Evolutionary conservation across 83 land plant genomes (phyloP), one percentile per base, ranked within the genome.

Genomic region (Picea abies): DNA sequence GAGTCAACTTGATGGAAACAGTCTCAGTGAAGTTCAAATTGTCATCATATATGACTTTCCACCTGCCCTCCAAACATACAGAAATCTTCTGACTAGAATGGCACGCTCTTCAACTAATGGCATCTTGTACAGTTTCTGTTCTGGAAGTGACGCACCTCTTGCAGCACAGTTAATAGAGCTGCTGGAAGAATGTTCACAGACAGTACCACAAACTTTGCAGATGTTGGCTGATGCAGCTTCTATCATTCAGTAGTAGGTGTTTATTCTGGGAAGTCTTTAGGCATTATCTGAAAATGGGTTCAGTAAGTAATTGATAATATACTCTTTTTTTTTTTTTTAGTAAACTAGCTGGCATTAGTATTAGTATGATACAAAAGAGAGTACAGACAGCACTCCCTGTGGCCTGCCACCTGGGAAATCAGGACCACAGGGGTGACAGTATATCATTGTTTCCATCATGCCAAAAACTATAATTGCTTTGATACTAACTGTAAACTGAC

Each of bases 181-280:
- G 10, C 81, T 90, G 1, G 82, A 84, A 60, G 63, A 87, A 61
- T 90, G 92, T 79, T 72, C 37, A 14, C 92, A 87, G 60, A 80
- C 76, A 52, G 83, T 90, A 32, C 92, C 92, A 63, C 60, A 85
- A 65, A 17, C 79, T 39, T 47, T 87, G 49, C 82, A 78, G 32
- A 79, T 84, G 82, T 63, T 84, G 29, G 82, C 85, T 64, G 77
- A 80, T 52, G 85, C 85, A 75, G 58, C 58, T 49, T 75, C 78
- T 75, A 41, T 20, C 23, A 49, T 75, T 44, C 78, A 75, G 60
- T 8, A 41, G 49, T 75, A 49, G 41, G 20, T 20, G 25, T 47
- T n/a, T 75, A 1, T 47, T 47, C 11, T 47, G 52, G 10, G 11
- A 47, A 47, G 52, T 47, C 10, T 47, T 47, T 39, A 9, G 52